A percentile compares a stretch with the other conserved stretches of the same genome.
Evolutionary conservation across 345 rosid species (phyloP).

Genomic region (Schrenkiella parvula): DNA sequence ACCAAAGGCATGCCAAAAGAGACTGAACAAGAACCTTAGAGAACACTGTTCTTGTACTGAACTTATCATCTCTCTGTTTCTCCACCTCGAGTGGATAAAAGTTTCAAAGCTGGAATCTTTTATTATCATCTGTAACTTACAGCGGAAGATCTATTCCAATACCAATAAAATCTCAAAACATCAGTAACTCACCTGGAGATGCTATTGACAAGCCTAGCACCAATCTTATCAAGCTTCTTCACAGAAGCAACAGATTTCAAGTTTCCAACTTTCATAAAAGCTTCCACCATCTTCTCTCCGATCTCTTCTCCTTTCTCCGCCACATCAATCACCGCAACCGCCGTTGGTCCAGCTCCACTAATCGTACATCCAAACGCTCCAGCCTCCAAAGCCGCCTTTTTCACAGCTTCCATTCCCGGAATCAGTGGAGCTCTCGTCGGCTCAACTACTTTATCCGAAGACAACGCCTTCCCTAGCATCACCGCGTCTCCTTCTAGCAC

Average conservation of each 20-base stretch:
- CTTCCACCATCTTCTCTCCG: slow-evolving; percentile 83
- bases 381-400: slow-evolving; percentile 59
- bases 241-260: slow-evolving; percentile 64
- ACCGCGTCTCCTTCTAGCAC: slow-evolving; percentile 58
- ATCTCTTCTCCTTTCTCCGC: slow-evolving; percentile 52
- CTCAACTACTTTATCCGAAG: slow-evolving; percentile 77
- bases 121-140: slow-evolving; percentile 20
- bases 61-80: neutral
- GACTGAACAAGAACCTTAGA: neutral
- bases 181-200: slow-evolving; percentile 29
- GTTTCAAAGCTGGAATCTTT: neutral
- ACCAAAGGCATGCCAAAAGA: neutral
- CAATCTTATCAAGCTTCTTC: slow-evolving; percentile 65
- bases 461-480: slow-evolving; percentile 68
- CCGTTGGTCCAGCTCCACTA: slow-evolving; percentile 93
- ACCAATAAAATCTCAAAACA: neutral
- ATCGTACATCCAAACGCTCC: slow-evolving; percentile 90
- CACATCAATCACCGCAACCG: slow-evolving; percentile 60
- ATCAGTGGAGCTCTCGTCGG: slow-evolving; percentile 82
- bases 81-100: neutral
- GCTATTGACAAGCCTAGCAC: slow-evolving; percentile 66
- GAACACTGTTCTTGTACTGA: neutral
- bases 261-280: slow-evolving; percentile 58
- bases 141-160: slow-evolving; percentile 6
- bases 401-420: slow-evolving; percentile 88